These are phyloP conservation scores for Diversispora epigaea DNA, from an alignment of 192 early-diverging fungal genomes.

Conservation along the genomic window DNA sequence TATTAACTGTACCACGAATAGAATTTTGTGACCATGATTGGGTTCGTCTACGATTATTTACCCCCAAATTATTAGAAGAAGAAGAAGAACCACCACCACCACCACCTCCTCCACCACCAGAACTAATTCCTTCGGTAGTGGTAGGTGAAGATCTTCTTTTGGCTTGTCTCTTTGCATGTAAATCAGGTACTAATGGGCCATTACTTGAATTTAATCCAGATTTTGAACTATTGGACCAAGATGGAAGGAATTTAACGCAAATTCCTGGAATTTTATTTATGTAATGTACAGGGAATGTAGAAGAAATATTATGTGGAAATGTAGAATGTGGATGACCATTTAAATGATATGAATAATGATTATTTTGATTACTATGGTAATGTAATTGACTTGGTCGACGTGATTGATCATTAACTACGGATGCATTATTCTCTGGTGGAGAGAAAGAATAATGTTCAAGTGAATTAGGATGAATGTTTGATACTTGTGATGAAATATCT, in stretches of 20 bases:
- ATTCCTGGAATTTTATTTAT: constrained; percentile 6
- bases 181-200: neutral
- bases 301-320: neutral
- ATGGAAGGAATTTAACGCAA: constrained; percentile 22
- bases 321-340: constrained; percentile 3
- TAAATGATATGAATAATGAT: neutral
- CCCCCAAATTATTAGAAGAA: neutral
- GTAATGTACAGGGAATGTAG: neutral
- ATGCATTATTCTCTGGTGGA: neutral
- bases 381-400: constrained; percentile 1
- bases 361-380: neutral
- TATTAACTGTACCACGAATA: constrained; percentile 26
- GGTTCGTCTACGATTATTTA: neutral
- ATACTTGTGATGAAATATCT: neutral
- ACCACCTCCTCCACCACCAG: neutral
- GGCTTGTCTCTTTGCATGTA: constrained; percentile 3
- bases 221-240: constrained; percentile 11
- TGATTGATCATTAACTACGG: constrained; percentile 1
- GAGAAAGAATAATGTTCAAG: constrained; percentile 14
- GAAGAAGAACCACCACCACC: no score
- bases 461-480: neutral
- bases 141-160: constrained; percentile 19
- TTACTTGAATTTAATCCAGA: constrained; percentile 1
- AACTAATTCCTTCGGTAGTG: neutral
- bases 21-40: constrained; percentile 29